These are phyloP conservation scores for Arthroderma sp. DNA, from an alignment of 2,329 filamentous ascomycete species.

Conservation along the genomic window DNA sequence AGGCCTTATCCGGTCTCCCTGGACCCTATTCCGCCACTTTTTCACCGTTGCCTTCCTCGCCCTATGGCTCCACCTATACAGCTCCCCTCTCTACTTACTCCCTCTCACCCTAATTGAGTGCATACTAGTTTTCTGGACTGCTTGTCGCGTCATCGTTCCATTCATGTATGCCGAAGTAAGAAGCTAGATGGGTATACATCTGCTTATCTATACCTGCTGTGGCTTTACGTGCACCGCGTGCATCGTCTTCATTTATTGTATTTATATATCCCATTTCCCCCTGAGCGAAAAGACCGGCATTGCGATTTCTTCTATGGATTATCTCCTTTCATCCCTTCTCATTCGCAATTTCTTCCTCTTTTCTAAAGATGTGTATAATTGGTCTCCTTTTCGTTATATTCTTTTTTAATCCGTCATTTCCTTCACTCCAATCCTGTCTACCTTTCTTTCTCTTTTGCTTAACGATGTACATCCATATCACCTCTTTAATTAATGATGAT, in stretches of 20 bases:
- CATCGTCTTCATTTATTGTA: too few relatives aligned
- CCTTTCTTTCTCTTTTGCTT: too few relatives aligned
- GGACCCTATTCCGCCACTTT: conserved; percentile 79
- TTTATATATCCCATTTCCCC: too few relatives aligned
- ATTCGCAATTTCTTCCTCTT: background rate
- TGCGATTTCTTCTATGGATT: too few relatives aligned
- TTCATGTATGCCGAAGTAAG: conserved; percentile 59
- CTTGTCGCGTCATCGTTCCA: conserved; percentile 68
- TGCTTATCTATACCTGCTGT: background rate
- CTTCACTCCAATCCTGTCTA: too few relatives aligned
- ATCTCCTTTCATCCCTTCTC: too few relatives aligned
- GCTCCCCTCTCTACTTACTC: conserved; percentile 40
- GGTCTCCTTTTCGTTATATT: too few relatives aligned
- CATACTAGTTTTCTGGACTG: conserved; percentile 62
- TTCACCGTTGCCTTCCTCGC: conserved; percentile 82
- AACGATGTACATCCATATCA: too few relatives aligned
- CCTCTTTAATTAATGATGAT: too few relatives aligned
- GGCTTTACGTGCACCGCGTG: too few relatives aligned
- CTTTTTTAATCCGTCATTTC: too few relatives aligned
- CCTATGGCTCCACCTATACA: conserved; percentile 55
- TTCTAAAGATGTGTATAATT: background rate
- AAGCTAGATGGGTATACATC: conserved; percentile 16
- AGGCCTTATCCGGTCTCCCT: conserved; percentile 64
- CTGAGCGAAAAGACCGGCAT: too few relatives aligned
- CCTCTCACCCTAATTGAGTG: conserved; percentile 54